These are phyloP conservation scores for Sisymbrium altissimum DNA, from an alignment of 345 rosid genomes.

Conservation along the genomic window DNA sequence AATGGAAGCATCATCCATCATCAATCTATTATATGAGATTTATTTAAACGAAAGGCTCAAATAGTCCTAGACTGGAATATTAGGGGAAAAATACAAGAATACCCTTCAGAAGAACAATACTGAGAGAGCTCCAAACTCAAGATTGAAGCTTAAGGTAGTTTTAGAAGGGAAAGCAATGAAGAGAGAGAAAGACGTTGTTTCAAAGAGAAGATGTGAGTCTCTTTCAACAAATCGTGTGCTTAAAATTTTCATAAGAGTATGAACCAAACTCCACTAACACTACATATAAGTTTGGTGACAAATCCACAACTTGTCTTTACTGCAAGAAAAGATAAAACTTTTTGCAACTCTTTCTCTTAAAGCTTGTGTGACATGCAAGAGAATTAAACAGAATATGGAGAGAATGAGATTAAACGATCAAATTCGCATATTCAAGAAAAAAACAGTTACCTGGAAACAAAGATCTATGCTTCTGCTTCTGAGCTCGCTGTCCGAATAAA, in stretches of 20 bases:
- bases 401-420: too few relatives aligned
- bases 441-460: constrained; percentile 19
- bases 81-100: constrained; percentile 16
- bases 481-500: too few relatives aligned
- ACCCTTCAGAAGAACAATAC: constrained; percentile 37
- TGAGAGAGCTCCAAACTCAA: not conserved
- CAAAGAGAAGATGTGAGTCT: constrained; percentile 76
- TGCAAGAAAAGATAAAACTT: not conserved
- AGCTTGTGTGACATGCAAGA: constrained; percentile 19
- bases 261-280: constrained; percentile 49
- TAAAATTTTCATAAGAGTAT: constrained; percentile 39
- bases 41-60: constrained; percentile 22
- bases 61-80: constrained; percentile 1
- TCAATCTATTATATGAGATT: constrained; percentile 7
- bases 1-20: constrained; percentile 25
- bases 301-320: constrained; percentile 25
- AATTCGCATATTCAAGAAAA: too few relatives aligned
- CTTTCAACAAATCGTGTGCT: constrained; percentile 61
- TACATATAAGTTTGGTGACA: constrained; percentile 34
- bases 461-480: constrained; percentile 24
- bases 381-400: not conserved
- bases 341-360: not conserved
- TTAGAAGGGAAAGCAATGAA: constrained; percentile 9
- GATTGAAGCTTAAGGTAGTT: constrained; percentile 5
- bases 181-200: constrained; percentile 52